A percentile compares a stretch with the other conserved stretches of the same genome.
phyloP scores from a whole-genome alignment of 345 rosid genomes.

The Salix udensis region DNA sequence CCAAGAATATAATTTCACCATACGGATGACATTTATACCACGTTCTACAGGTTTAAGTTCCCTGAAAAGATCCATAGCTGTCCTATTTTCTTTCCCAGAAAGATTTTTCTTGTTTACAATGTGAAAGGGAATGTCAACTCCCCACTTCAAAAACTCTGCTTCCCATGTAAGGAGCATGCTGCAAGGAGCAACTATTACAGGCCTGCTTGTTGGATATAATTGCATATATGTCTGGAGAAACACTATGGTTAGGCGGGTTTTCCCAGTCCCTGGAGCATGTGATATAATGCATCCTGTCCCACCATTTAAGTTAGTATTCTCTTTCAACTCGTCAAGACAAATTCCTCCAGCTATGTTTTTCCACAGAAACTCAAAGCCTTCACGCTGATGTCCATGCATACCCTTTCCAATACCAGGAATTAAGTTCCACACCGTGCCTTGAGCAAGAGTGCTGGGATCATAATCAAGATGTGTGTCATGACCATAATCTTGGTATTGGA shows the following conservation, averaged over 20 bases:
- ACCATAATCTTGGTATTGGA: conserved; percentile 11
- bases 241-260: conserved; percentile 63
- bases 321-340: conserved; percentile 40
- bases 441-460: neutral
- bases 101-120: conserved; percentile 48
- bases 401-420: conserved; percentile 49
- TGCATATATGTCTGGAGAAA: conserved; percentile 54
- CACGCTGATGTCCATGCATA: conserved; percentile 66
- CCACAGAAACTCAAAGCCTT: conserved; percentile 85
- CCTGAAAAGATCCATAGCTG: conserved; percentile 16
- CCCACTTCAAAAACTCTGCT: conserved; percentile 71
- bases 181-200: conserved; percentile 68
- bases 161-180: conserved; percentile 82
- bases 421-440: conserved; percentile 65
- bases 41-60: conserved; percentile 4
- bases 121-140: conserved; percentile 48
- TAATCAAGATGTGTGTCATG: neutral
- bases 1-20: conserved; percentile 69
- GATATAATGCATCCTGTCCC: conserved; percentile 70
- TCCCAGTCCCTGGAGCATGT: conserved; percentile 88
- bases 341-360: conserved; percentile 62
- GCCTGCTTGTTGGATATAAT: conserved; percentile 48
- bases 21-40: conserved; percentile 22
- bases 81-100: conserved; percentile 39
- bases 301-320: conserved; percentile 19